These are phyloP conservation scores for Letharia lupina DNA, from an alignment of 495 filamentous ascomycete species.

Conservation along the genomic window DNA sequence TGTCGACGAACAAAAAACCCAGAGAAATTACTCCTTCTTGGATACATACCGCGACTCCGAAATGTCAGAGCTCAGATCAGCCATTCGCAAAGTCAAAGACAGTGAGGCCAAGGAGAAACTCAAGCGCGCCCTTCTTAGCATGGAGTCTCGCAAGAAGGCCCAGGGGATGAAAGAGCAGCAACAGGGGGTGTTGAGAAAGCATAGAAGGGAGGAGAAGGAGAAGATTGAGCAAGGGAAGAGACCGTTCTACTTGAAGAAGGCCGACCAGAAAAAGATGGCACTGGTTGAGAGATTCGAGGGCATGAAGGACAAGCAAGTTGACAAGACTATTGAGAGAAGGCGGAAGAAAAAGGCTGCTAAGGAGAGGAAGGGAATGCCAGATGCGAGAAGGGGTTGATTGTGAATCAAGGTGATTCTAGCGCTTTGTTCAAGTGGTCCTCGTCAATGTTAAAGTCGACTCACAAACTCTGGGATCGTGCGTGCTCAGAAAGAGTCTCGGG, in stretches of 20 bases:
- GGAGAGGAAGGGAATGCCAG: constrained; percentile 74
- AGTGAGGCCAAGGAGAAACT: constrained; percentile 51
- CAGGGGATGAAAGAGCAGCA: constrained; percentile 58
- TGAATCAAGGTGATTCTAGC: not conserved
- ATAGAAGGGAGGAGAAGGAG: constrained; percentile 76
- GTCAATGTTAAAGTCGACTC: not conserved
- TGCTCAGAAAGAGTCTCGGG: not conserved
- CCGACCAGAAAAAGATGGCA: constrained; percentile 77
- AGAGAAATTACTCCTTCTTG: constrained; percentile 73
- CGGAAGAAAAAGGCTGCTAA: constrained; percentile 74
- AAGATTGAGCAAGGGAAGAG: constrained; percentile 77
- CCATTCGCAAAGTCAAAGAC: constrained; percentile 60
- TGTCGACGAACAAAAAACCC: constrained; percentile 47
- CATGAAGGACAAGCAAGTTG: constrained; percentile 73
- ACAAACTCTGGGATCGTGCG: not conserved
- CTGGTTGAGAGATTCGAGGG: constrained; percentile 67
- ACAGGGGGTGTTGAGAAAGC: constrained; percentile 55
- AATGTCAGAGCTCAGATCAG: constrained; percentile 59
- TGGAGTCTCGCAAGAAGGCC: constrained; percentile 61
- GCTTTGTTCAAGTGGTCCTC: not conserved
- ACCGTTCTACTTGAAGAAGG: constrained; percentile 87
- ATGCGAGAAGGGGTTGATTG: constrained; percentile 45
- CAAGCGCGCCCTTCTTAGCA: constrained; percentile 55
- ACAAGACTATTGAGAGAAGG: constrained; percentile 69
- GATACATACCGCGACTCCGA: constrained; percentile 75